Percentiles rank a stretch among this genome's conserved stretches.
These are phyloP conservation scores for Alternaria brassicae DNA, from an alignment of 2,329 filamentous ascomycete species.

Conservation along the genomic window DNA sequence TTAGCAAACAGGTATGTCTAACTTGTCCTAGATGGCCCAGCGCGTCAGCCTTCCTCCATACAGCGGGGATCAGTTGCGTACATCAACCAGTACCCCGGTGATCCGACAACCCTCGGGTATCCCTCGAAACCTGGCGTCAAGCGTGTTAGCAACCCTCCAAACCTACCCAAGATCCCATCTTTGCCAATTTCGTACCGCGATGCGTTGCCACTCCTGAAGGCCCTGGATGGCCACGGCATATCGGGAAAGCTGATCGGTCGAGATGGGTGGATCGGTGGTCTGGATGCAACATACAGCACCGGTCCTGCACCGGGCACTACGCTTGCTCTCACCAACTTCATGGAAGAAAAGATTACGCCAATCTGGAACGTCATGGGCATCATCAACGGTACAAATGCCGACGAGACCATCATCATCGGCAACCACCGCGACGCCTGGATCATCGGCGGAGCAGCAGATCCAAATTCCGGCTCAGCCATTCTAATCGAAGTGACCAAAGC, in stretches of 20 bases:
- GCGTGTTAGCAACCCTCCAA: slow-evolving; percentile 68
- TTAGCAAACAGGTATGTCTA: neutral
- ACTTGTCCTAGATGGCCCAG: slow-evolving; percentile 54
- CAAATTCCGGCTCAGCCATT: slow-evolving; percentile 59
- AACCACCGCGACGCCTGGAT: slow-evolving; percentile 65
- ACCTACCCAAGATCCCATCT: slow-evolving; percentile 71
- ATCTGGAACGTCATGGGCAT: slow-evolving; percentile 77
- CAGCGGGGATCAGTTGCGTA: slow-evolving; percentile 63
- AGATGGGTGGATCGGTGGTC: slow-evolving; percentile 46
- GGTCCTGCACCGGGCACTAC: slow-evolving; percentile 60
- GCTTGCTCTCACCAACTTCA: slow-evolving; percentile 65
- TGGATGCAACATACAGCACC: slow-evolving; percentile 45
- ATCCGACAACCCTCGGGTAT: slow-evolving; percentile 64
- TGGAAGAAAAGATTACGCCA: slow-evolving; percentile 80
- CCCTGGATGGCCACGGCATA: slow-evolving; percentile 81
- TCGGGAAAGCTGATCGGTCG: slow-evolving; percentile 53
- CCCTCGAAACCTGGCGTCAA: slow-evolving; percentile 81
- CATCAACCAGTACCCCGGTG: slow-evolving; percentile 62
- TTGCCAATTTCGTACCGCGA: slow-evolving; percentile 85
- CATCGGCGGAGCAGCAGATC: slow-evolving; percentile 60
- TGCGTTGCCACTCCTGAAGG: slow-evolving; percentile 78
- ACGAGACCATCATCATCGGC: slow-evolving; percentile 62
- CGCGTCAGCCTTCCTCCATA: slow-evolving; percentile 55
- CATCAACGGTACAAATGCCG: slow-evolving; percentile 68
- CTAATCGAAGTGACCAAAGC: slow-evolving; percentile 60